A percentile compares a stretch with the other conserved stretches of the same genome.
Evolutionary conservation across 257 asterid genomes (phyloP).

Genomic region (Primulina huaijiensis): DNA sequence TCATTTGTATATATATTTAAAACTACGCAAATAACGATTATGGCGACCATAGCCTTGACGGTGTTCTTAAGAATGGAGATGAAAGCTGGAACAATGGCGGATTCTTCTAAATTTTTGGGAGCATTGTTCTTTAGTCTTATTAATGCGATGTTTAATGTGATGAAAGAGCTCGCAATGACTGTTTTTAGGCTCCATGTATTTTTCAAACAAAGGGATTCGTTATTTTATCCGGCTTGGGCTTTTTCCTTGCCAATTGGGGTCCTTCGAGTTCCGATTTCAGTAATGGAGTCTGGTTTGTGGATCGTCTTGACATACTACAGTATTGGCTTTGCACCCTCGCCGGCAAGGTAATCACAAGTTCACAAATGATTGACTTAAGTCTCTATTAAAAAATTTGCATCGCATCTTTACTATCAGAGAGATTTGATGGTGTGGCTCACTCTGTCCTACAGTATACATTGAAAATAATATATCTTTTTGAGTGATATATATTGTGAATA

Average conservation of each 20-base stretch:
- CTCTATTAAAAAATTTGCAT: too few species aligned
- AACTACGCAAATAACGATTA: constrained; percentile 66
- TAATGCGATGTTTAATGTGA: constrained; percentile 82
- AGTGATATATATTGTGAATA: too few species aligned
- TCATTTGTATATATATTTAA: constrained; percentile 69
- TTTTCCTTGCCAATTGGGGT: constrained; percentile 86
- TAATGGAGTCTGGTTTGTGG: constrained; percentile 68
- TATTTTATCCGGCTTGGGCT: constrained; percentile 89
- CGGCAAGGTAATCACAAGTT: constrained; percentile 45
- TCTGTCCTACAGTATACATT: too few species aligned
- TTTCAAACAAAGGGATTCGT: constrained; percentile 70
- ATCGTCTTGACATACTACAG: constrained; percentile 67
- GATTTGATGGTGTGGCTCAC: too few species aligned
- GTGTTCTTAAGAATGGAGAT: constrained; percentile 75
- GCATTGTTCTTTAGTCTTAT: constrained; percentile 78
- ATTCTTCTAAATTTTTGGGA: constrained; percentile 60
- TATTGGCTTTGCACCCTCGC: constrained; percentile 81
- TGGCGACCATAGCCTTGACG: constrained; percentile 64
- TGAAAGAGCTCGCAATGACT: constrained; percentile 80
- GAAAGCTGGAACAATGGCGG: constrained; percentile 53
- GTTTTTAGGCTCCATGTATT: constrained; percentile 77
- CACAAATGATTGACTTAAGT: neutral
- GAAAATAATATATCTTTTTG: too few species aligned
- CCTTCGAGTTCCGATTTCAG: constrained; percentile 60
- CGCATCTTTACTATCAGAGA: neutral